phyloP scores from a whole-genome alignment of 805 yeast genomes.

The Candida endomychidarum region DNA sequence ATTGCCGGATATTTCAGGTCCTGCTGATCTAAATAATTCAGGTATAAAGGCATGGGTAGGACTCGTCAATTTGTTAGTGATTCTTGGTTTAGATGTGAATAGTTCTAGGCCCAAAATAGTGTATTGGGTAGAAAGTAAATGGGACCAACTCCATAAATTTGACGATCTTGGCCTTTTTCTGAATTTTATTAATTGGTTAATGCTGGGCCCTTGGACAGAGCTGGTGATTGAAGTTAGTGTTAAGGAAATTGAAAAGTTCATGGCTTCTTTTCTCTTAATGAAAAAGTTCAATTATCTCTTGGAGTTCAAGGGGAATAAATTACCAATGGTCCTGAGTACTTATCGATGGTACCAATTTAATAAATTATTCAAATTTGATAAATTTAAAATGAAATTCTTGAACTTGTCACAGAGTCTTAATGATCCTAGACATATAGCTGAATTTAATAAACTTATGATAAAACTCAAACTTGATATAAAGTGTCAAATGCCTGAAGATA shows the following conservation, averaged over 20 bases:
- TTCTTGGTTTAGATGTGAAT: slow-evolving; percentile 27
- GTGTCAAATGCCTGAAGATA: neutral
- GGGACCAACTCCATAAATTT: slow-evolving; percentile 28
- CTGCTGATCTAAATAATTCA: slow-evolving; percentile 45
- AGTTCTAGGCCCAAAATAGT: slow-evolving; percentile 30
- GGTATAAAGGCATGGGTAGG: slow-evolving; percentile 54
- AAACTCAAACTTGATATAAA: neutral
- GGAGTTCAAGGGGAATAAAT: neutral
- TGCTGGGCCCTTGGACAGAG: neutral
- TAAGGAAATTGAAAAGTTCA: neutral
- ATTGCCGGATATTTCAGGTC: slow-evolving; percentile 61
- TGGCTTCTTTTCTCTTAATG: neutral
- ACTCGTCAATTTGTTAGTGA: slow-evolving; percentile 8
- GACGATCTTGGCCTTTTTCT: slow-evolving; percentile 20
- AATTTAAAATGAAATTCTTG: slow-evolving; percentile 1
- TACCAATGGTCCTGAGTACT: no score
- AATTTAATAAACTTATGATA: slow-evolving; percentile 3
- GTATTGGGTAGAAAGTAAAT: slow-evolving; percentile 53
- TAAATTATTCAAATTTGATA: slow-evolving; percentile 1
- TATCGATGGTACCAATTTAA: neutral
- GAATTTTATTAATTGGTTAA: slow-evolving; percentile 43
- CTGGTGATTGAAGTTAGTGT: neutral
- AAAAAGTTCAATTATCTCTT: neutral
- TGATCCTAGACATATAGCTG: neutral
- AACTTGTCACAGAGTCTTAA: neutral